Evolutionary conservation across 306 rosid genomes (phyloP), one percentile per base, ranked within the genome.

Genomic region (Bauhinia variegata): DNA sequence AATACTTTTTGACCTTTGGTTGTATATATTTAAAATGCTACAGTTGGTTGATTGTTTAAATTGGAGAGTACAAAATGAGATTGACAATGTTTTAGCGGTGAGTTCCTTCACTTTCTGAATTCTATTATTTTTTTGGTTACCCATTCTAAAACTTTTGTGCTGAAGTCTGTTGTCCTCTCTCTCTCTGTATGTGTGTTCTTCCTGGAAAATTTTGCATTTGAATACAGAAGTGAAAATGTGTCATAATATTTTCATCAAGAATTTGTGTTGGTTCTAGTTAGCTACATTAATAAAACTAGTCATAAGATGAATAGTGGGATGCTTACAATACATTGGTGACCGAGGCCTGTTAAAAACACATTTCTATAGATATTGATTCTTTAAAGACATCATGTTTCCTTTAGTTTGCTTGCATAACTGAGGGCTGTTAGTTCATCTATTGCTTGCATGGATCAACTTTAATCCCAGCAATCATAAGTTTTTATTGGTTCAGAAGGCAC

Each of bases 41-140:
- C 93, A 95, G 99, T 73, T 95, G 83, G 60, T 82, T 63, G 99
- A 95, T 71, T 90, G 95, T 60, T 71, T 95, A 66, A 79, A 88
- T 49, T 95, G 99, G 99, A 85, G 97, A 79, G 70, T 80, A 60
- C 87, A 86, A 63, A 95, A 86, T 64, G 91, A 88, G 78, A 90
- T 90, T 33, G 97, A 95, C 84, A 72, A 77, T 41, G 85, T 90
- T 63, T 80, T 95, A 82, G 51, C 72, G 18, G 97, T 95, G 80
- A 90, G 99, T 83, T 77, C 46, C 46, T 75, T 67, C 30, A 13
- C 50, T 56, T 28, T 30, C 11, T 7, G 57, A 63, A 28, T 65
- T 54, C 14, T 33, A 37, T 15, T 54, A 54, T 54, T 67, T 54
- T 55, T 60, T 11, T 44, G 41, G 37, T 53, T 67, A 18, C 16